Conservation (phyloP, 352 stramenopile genomes). For the Phytophthora citricola region DNA sequence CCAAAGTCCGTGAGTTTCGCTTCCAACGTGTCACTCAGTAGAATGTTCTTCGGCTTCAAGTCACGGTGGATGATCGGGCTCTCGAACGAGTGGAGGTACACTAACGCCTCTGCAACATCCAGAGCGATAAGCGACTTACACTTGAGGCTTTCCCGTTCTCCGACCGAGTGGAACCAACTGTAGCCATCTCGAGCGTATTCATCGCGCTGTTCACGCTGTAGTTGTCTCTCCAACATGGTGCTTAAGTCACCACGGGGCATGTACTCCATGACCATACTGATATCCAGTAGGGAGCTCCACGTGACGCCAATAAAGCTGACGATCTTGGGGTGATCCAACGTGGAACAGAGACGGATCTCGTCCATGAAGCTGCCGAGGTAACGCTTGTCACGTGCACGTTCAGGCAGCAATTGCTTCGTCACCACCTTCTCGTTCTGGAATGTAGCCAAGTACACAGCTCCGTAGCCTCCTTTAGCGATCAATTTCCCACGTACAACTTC, state of each 20-base stretch:
- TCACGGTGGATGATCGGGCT: constrained; percentile 65
- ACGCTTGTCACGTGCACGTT: constrained; percentile 40
- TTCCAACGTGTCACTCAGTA: constrained; percentile 50
- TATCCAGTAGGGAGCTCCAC: constrained; percentile 60
- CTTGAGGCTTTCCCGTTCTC: constrained; percentile 21
- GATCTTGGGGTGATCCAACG: constrained; percentile 54
- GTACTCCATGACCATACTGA: constrained; percentile 62
- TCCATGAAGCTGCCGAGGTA: constrained; percentile 46
- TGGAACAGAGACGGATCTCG: constrained; percentile 52
- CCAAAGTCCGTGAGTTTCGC: constrained; percentile 70
- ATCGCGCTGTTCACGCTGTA: constrained; percentile 33
- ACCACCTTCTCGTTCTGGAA: constrained; percentile 53
- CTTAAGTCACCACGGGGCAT: constrained; percentile 55
- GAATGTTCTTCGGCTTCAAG: constrained; percentile 62
- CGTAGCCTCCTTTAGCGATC: constrained; percentile 66
- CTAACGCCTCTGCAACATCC: constrained; percentile 49
- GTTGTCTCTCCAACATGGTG: constrained; percentile 40
- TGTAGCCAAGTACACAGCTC: constrained; percentile 59
- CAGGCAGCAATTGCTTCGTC: constrained; percentile 53
- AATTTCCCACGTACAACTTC: constrained; percentile 52
- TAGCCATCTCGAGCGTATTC: constrained; percentile 36
- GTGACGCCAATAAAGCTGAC: constrained; percentile 59
- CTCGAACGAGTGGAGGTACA: constrained; percentile 56
- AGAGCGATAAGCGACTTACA: constrained; percentile 53
- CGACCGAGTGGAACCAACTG: constrained; percentile 46